Percentiles rank a stretch among this genome's conserved stretches.
These are phyloP conservation scores for Stemphylium lycopersici DNA, from an alignment of 2,329 filamentous ascomycete genomes.

Conservation along the genomic window DNA sequence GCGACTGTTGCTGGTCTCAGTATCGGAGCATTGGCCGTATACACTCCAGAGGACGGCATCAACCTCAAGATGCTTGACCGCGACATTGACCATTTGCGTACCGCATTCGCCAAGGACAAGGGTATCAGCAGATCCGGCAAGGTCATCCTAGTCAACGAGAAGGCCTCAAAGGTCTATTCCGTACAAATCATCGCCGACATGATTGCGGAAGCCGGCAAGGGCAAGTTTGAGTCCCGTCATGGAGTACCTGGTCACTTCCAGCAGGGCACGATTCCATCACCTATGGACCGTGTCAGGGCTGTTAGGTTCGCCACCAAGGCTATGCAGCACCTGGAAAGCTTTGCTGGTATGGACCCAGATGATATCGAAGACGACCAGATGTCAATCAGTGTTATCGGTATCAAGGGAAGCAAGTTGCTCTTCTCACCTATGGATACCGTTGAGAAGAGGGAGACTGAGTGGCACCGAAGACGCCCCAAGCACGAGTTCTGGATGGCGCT, in stretches of 20 bases:
- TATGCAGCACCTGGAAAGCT: slow-evolving; percentile 86
- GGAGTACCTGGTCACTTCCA: slow-evolving; percentile 61
- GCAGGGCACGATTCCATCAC: slow-evolving; percentile 65
- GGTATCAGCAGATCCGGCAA: slow-evolving; percentile 90
- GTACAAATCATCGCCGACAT: slow-evolving; percentile 95
- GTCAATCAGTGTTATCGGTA: slow-evolving; percentile 84
- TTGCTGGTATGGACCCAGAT: slow-evolving; percentile 66
- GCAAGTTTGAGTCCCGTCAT: slow-evolving; percentile 89
- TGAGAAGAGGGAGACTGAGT: slow-evolving; percentile 86
- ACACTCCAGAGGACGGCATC: slow-evolving; percentile 96
- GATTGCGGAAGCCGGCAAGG: slow-evolving; percentile 90
- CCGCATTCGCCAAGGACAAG: slow-evolving; percentile 82
- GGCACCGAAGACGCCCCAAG: slow-evolving; percentile 85
- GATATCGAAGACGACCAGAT: slow-evolving; percentile 75
- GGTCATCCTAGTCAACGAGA: slow-evolving; percentile 95
- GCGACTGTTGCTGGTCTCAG: slow-evolving; percentile 87
- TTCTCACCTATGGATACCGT: slow-evolving; percentile 82
- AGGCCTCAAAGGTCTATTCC: slow-evolving; percentile 84
- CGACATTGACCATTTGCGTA: slow-evolving; percentile 87
- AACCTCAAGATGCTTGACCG: slow-evolving; percentile 88
- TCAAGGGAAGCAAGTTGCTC: slow-evolving; percentile 87
- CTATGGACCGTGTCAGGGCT: slow-evolving; percentile 94
- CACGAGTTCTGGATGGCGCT: slow-evolving; percentile 83
- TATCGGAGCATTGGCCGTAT: slow-evolving; percentile 92
- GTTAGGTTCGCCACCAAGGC: slow-evolving; percentile 92